Conservation (phyloP, 345 rosid species). For the Eucalyptus sideroxylon region DNA sequence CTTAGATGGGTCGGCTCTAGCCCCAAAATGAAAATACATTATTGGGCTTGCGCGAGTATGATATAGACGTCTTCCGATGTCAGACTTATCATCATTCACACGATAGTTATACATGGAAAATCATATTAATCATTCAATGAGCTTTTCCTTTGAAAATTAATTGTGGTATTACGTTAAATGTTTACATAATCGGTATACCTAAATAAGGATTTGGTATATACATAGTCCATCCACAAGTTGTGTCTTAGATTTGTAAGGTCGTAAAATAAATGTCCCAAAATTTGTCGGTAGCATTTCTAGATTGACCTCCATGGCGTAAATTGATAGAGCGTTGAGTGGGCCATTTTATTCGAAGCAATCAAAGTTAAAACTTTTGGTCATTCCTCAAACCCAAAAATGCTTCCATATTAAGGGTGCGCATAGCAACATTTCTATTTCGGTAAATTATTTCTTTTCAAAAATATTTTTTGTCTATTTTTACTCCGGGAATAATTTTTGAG, state of each 20-base stretch:
- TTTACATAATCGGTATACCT: background rate
- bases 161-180: background rate
- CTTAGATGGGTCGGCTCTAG: background rate
- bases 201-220: background rate
- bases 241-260: background rate
- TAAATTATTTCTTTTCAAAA: no score
- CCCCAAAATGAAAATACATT: background rate
- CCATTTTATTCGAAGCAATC: background rate
- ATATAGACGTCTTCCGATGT: accelerated
- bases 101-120: accelerated
- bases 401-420: no score
- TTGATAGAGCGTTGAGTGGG: background rate
- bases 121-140: background rate
- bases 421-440: no score
- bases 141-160: background rate
- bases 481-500: no score
- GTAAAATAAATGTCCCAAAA: background rate
- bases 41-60: accelerated
- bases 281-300: background rate
- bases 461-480: no score
- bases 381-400: background rate
- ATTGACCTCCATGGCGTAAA: background rate
- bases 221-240: background rate
- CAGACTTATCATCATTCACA: background rate
- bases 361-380: background rate